Evolutionary conservation across 805 yeast species (phyloP).

Genomic region (Monosporozyma servazzii): DNA sequence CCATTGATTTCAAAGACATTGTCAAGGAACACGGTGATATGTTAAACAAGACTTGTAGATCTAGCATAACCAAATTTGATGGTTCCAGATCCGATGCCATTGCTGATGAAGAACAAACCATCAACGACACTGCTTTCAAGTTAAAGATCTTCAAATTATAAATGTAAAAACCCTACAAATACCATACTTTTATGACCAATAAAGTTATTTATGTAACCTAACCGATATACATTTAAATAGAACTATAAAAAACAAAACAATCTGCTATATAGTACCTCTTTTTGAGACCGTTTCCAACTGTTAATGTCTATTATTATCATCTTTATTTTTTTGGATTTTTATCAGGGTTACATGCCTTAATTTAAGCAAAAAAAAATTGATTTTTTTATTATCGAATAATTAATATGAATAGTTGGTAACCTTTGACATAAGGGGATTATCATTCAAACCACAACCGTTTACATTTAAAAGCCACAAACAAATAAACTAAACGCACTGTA

Average conservation of each 20-base stretch:
- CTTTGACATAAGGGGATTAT: not conserved
- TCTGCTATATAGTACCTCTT: not conserved
- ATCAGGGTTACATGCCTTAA: not conserved
- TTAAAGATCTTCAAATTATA: conserved; percentile 68
- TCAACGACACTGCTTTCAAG: conserved; percentile 69
- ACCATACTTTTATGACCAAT: not conserved
- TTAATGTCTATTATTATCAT: not conserved
- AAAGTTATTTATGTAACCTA: not conserved
- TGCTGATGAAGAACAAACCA: conserved; percentile 81
- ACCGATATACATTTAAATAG: not conserved
- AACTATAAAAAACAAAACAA: not conserved
- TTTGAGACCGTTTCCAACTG: not conserved
- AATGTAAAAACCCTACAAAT: conserved; percentile 1
- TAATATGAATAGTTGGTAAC: not conserved
- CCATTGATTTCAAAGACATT: conserved; percentile 54
- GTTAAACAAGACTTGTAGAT: conserved; percentile 70
- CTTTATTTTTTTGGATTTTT: not conserved
- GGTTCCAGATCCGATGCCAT: conserved; percentile 44
- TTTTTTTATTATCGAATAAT: not conserved
- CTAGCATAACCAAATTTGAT: conserved; percentile 35
- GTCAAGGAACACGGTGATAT: conserved; percentile 57
- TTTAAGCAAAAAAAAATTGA: not conserved
- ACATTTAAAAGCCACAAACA: not conserved
- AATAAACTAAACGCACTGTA: not conserved
- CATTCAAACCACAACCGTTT: not conserved